phyloP scores from a whole-genome alignment of 352 stramenopile species.

The Pythium diclinum region DNA sequence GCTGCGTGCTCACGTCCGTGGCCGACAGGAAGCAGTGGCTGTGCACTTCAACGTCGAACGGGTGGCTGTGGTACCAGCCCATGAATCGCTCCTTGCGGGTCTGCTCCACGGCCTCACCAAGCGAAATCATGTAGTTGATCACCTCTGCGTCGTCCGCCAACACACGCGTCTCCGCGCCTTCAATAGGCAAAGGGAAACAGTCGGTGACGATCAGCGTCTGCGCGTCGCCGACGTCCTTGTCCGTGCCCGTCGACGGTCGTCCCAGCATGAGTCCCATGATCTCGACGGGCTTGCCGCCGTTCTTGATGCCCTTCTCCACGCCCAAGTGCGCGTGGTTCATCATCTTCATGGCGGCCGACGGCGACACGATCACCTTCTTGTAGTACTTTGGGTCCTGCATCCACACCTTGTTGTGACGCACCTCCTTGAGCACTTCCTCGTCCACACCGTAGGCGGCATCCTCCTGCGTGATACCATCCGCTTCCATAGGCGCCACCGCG shows the following conservation, averaged over 20 bases:
- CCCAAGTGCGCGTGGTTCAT: constrained; percentile 97
- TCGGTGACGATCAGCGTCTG: constrained; percentile 97
- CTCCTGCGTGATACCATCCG: constrained; percentile 35
- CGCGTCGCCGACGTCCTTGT: constrained; percentile 84
- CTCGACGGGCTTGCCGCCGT: constrained; percentile 95
- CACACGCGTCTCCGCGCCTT: constrained; percentile 94
- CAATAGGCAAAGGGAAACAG: constrained; percentile 97
- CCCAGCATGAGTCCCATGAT: constrained; percentile 99
- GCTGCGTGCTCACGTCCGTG: constrained; percentile 97
- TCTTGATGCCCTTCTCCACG: constrained; percentile 97
- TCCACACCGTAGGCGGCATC: constrained; percentile 80
- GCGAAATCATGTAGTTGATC: constrained; percentile 99
- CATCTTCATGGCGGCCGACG: constrained; percentile 95
- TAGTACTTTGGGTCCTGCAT: constrained; percentile 95
- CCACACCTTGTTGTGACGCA: constrained; percentile 87
- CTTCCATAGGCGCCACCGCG: constrained; percentile 14
- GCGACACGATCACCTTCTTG: constrained; percentile 94
- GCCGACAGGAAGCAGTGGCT: constrained; percentile 97
- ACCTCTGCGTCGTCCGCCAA: constrained; percentile 96
- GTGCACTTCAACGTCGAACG: constrained; percentile 96
- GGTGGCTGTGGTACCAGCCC: constrained; percentile 99
- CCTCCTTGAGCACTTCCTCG: constrained; percentile 82
- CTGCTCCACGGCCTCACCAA: constrained; percentile 93
- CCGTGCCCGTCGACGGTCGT: constrained; percentile 80
- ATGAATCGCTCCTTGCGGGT: constrained; percentile 97